Percentiles rank a stretch among this genome's conserved stretches.
Conservation (phyloP, 1,284 basidiomycete genomes). For the Microbotryomycetes sp. region DNA sequence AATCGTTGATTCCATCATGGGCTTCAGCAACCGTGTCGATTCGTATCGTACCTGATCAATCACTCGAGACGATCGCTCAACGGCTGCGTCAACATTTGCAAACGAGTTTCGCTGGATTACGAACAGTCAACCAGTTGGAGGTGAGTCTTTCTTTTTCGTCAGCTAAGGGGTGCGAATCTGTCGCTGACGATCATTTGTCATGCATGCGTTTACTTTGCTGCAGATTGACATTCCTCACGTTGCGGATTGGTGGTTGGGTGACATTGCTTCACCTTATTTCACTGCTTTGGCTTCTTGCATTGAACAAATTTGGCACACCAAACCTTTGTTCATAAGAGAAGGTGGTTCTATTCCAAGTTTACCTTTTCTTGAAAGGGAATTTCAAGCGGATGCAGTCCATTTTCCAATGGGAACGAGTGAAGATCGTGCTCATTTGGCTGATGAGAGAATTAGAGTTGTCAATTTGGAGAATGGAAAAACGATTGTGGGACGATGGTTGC, state of each 20-base stretch:
- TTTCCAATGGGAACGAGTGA: constrained; percentile 76
- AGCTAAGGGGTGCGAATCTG: not conserved
- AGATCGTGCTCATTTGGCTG: constrained; percentile 80
- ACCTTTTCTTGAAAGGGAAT: constrained; percentile 85
- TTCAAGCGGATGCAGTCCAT: constrained; percentile 65
- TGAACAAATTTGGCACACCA: constrained; percentile 39
- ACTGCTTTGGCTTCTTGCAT: constrained; percentile 24
- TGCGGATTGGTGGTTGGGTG: constrained; percentile 90
- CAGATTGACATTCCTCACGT: constrained; percentile 73
- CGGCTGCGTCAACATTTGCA: constrained; percentile 58
- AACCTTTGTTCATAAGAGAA: constrained; percentile 83
- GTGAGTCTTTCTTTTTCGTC: constrained; percentile 51
- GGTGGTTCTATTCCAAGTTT: constrained; percentile 58
- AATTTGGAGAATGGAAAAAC: constrained; percentile 68
- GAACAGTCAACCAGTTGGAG: constrained; percentile 64
- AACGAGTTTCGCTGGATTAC: constrained; percentile 55
- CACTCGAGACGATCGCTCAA: constrained; percentile 61
- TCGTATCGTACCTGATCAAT: constrained; percentile 90
- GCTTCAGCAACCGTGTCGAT: constrained; percentile 63
- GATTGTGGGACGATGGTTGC: constrained; percentile 65
- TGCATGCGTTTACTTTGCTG: constrained; percentile 5
- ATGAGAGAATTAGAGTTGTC: constrained; percentile 70
- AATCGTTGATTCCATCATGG: constrained; percentile 77
- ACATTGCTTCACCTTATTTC: constrained; percentile 68
- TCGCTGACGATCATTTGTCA: not conserved